These are phyloP conservation scores for Yamadazyma phyllophila DNA, from an alignment of 805 yeast species.

Conservation along the genomic window DNA sequence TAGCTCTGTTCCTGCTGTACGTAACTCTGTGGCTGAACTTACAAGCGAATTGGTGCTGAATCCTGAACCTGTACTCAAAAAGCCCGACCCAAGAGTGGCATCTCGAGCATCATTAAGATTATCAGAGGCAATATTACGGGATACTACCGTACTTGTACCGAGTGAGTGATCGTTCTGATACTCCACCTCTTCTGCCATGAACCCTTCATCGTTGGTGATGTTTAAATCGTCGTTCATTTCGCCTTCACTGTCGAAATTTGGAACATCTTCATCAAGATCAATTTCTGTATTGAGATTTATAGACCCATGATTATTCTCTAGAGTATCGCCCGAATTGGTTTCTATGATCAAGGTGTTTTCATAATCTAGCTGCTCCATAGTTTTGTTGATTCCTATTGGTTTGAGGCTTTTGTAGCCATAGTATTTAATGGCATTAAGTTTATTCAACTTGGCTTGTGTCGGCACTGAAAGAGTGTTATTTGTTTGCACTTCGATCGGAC, in stretches of 20 bases:
- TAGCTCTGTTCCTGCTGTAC: background rate
- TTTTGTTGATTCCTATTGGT: conserved; percentile 39
- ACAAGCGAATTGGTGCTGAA: background rate
- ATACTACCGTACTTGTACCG: conserved; percentile 18
- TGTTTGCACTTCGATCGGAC: conserved; percentile 16
- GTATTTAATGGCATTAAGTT: conserved; percentile 26
- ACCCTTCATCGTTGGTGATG: conserved; percentile 35
- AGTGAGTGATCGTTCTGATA: conserved; percentile 39
- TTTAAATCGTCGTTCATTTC: conserved; percentile 14
- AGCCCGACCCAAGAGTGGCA: background rate
- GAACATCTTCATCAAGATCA: conserved; percentile 48
- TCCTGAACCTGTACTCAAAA: background rate
- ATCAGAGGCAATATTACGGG: background rate
- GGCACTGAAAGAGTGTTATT: conserved; percentile 9
- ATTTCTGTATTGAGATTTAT: conserved; percentile 14
- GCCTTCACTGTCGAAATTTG: conserved; percentile 38
- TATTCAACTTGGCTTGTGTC: conserved; percentile 21
- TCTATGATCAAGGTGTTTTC: conserved; percentile 19
- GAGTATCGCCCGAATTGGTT: conserved; percentile 19
- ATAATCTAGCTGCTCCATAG: conserved; percentile 38
- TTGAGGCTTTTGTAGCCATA: conserved; percentile 34
- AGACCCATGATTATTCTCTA: conserved; percentile 20
- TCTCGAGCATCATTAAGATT: background rate
- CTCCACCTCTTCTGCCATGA: conserved; percentile 48
- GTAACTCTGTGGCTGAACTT: background rate